Conservation (phyloP, 371 early-diverging fungal genomes). For the Apophysomyces elegans region DNA sequence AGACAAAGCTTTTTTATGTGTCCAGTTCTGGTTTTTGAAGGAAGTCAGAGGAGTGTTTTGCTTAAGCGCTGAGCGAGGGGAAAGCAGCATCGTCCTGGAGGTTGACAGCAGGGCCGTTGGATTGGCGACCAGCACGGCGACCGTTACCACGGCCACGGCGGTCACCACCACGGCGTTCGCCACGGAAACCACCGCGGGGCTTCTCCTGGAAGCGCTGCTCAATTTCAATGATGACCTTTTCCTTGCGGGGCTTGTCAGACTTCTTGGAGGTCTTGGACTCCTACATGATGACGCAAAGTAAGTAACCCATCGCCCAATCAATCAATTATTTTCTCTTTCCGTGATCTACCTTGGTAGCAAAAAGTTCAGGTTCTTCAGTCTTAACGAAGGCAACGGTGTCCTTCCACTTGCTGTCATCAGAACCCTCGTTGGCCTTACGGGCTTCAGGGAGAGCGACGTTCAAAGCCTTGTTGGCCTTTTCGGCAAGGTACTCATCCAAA, state of each 20-base stretch:
- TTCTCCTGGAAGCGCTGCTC: slow-evolving; percentile 57
- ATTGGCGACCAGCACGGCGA: slow-evolving; percentile 45
- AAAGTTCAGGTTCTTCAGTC: slow-evolving; percentile 68
- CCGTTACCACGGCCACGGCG: slow-evolving; percentile 39
- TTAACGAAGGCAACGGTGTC: slow-evolving; percentile 70
- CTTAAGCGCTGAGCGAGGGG: slow-evolving; percentile 69
- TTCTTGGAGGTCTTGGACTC: slow-evolving; percentile 56
- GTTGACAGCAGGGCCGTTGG: slow-evolving; percentile 63
- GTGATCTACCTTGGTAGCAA: slow-evolving; percentile 62
- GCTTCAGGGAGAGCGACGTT: slow-evolving; percentile 63
- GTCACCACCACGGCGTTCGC: slow-evolving; percentile 34
- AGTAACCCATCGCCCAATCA: not conserved
- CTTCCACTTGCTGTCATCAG: slow-evolving; percentile 80
- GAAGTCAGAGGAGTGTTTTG: slow-evolving; percentile 1
- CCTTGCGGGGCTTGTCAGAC: slow-evolving; percentile 46
- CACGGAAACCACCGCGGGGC: slow-evolving; percentile 45
- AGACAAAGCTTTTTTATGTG: slow-evolving; percentile 9
- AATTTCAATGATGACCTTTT: slow-evolving; percentile 63
- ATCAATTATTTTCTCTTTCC: slow-evolving; percentile 6
- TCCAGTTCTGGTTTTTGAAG: slow-evolving; percentile 9
- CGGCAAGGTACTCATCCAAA: slow-evolving; percentile 79
- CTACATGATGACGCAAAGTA: slow-evolving; percentile 14
- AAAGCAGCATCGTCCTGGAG: slow-evolving; percentile 75
- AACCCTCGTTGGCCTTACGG: slow-evolving; percentile 84
- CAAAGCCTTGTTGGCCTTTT: slow-evolving; percentile 71